Evolutionary conservation across 2,329 filamentous ascomycete species (phyloP), one percentile per base, ranked within the genome.

Genomic region (Ophiocordyceps camponoti-saundersi): DNA sequence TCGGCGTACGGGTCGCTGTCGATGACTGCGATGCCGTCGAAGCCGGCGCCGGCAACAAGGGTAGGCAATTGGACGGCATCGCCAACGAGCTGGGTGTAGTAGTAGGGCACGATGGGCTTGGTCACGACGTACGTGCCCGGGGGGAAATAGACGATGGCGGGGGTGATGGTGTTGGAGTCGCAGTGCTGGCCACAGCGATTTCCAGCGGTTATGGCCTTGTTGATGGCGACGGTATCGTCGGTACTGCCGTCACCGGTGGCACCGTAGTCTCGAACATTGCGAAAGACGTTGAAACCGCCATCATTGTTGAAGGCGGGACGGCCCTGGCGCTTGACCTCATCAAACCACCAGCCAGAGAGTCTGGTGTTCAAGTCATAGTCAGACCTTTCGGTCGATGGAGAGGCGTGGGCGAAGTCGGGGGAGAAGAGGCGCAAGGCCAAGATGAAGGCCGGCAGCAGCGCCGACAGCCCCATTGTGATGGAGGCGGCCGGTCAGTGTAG

Each of bases 11-110:
- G 49, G 20, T 51, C 46, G 42, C 52, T 50, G n/a, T 49, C 46
- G 34, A 49, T 50, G 40, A 54, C 51, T 16, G n/a, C 30, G 39
- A 50, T 30, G 10, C 20, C 12, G 1, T 22, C n/a, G n/a, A 47
- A 39, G 29, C 39, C 30, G 20, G 5, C 5, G 12, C 18, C 13
- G 32, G 30, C 46, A 21, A 40, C 87, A 62, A 95, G 71, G 0
- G 80, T 81, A 0, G 90, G 88, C 12, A 81, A 64, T 51, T 75
- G 69, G 55, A 75, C 59, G 44, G 82, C 79, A 67, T 96, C 88
- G 48, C 90, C 90, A 32, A 95, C 72, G 51, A 96, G 77, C 62
- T 95, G 88, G 7, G 90, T 94, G 69, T 95, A 95, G 72, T 96
- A 96, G 64, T 82, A 82, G 61, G 88, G 83, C 45, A 88, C 66